Conservation (phyloP, 176 grass and related monocot genomes). For the Oryza officinalis region DNA sequence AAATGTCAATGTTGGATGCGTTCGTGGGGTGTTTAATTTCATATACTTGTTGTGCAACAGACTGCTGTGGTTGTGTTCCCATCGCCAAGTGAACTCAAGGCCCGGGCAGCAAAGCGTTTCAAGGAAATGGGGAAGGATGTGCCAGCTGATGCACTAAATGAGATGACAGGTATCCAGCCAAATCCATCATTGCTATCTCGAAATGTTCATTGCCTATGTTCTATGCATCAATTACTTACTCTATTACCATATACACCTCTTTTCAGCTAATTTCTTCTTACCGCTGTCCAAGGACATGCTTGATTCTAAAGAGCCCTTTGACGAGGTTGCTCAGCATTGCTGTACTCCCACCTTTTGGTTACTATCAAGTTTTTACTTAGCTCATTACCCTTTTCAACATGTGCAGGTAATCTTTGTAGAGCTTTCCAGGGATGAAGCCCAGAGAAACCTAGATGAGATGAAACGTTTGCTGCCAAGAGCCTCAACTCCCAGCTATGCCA, state of each 20-base stretch:
- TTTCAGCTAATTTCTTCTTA: slow-evolving; percentile 67
- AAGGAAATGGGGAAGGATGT: slow-evolving; percentile 72
- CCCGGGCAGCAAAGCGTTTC: slow-evolving; percentile 40
- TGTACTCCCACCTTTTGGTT: not conserved
- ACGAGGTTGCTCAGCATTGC: slow-evolving; percentile 44
- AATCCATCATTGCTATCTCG: not conserved
- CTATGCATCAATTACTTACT: not conserved
- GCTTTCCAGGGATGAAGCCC: slow-evolving; percentile 60
- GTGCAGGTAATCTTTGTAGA: slow-evolving; percentile 61
- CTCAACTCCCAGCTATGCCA: slow-evolving; percentile 7
- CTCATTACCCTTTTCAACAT: slow-evolving; percentile 27
- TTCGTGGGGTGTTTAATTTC: not conserved
- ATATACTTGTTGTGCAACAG: slow-evolving; percentile 37
- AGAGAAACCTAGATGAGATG: slow-evolving; percentile 56
- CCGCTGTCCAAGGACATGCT: slow-evolving; percentile 55
- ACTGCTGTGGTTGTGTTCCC: slow-evolving; percentile 63
- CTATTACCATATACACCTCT: not conserved
- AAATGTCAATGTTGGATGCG: slow-evolving; percentile 15
- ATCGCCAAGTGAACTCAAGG: slow-evolving; percentile 49
- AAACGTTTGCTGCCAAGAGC: slow-evolving; percentile 31
- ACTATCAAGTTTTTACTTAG: not conserved
- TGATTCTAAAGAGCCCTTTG: slow-evolving; percentile 63
- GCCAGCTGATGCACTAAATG: slow-evolving; percentile 61
- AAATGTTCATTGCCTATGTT: not conserved
- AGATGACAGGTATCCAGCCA: slow-evolving; percentile 61